Base-by-base conservation (phyloP, 176 grass and related monocot species). In the Cenchrus americanus region DNA sequence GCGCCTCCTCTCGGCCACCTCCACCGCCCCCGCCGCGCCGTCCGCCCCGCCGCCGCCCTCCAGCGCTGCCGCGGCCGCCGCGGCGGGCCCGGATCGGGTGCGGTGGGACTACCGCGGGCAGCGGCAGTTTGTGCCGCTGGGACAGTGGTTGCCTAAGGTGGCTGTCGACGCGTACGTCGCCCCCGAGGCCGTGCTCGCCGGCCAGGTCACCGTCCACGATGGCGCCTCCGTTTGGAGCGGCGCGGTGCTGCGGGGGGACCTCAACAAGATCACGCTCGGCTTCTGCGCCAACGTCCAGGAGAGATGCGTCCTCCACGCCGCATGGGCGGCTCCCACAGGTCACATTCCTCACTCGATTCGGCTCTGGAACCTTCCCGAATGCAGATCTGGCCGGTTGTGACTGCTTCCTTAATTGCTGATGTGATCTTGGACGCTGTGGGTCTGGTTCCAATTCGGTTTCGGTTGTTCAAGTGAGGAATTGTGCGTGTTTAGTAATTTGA, bases 271-370 rank as follows among this genome's bases (percentile, higher is more conserved):
- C 73, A 96, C 93, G 5, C 80, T 98, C 30, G 96, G 96, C 1
- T 98, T 98, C 89, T 94, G 89, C 82, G 86, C 96, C 49, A 98
- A 92, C 79, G 89, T 98, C 37, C 96, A 98, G 93, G 96, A 98
- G 86, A 89, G 94, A 9, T 96, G 91, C 83, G 96, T 98, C 55
- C 89, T 98, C 74, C 96, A 96, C 69, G 93, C 93, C 52, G 85
- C 91, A 66, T 98, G 96, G 96, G 88, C 86, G 6, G 85, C 93
- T 0, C 88, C 91, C 69, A 98, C 91, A 93, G 96, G 96, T 95
- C 57, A 47, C 7, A 65, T 1, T 44, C 66, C 40, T 23, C 26
- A 11, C 69, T 75, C n/a, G 41, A 75, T 85, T 40, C 27, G 5
- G 54, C 11, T 75, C 61, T 49, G 18, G n/a, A 62, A 69, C 42